These are phyloP conservation scores for Penicillium mononematosum DNA, from an alignment of 495 filamentous ascomycete species.

Conservation along the genomic window DNA sequence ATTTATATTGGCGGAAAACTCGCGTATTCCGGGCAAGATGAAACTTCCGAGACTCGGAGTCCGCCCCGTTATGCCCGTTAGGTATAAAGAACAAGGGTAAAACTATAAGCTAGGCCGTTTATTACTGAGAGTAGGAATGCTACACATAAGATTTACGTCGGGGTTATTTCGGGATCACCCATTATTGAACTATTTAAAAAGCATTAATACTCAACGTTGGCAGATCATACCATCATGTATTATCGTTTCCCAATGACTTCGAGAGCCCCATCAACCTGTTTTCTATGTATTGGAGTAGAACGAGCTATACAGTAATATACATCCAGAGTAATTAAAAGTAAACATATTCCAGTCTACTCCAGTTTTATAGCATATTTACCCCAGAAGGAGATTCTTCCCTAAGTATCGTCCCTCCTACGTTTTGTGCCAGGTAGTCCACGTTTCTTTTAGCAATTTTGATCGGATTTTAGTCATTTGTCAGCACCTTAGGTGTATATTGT, in stretches of 20 bases:
- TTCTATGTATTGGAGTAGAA: too few relatives aligned
- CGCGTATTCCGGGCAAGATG: background rate
- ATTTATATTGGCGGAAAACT: background rate
- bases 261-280: background rate
- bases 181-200: background rate
- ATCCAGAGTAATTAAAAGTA: too few relatives aligned
- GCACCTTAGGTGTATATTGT: background rate
- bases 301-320: too few relatives aligned
- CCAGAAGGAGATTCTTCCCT: too few relatives aligned
- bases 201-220: background rate
- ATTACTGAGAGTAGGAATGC: background rate
- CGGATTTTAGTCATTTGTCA: background rate
- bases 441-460: background rate
- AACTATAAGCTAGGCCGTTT: background rate
- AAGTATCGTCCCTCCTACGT: background rate
- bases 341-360: too few relatives aligned
- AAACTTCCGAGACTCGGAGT: constrained; percentile 8
- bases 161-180: background rate
- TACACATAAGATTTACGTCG: background rate
- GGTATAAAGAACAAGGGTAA: background rate
- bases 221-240: background rate
- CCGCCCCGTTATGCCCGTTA: background rate
- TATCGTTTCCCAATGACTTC: background rate
- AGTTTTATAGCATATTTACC: too few relatives aligned
- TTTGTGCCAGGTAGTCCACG: background rate